Conservation (phyloP, 108 stramenopile species). For the Cyclotella kingstonii region DNA sequence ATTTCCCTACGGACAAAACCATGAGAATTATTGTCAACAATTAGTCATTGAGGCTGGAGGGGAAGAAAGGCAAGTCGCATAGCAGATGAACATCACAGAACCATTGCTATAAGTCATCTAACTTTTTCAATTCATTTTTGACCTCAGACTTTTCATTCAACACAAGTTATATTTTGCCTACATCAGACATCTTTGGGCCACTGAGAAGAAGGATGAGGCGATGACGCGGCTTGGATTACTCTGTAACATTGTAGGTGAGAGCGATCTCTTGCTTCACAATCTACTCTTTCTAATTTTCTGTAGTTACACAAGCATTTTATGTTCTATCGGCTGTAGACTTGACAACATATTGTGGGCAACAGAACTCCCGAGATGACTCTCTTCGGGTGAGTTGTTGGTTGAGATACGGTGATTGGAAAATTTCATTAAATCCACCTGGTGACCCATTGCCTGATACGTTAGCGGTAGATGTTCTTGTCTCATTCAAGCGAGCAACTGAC, state of each 20-base stretch:
- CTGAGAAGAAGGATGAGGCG: conserved; percentile 75
- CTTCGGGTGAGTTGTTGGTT: conserved; percentile 83
- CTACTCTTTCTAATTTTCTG: background rate
- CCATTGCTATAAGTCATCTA: background rate
- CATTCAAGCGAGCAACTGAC: conserved; percentile 77
- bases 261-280: background rate
- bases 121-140: background rate
- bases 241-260: conserved; percentile 65
- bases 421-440: conserved; percentile 28
- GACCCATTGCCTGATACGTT: conserved; percentile 35
- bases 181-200: conserved; percentile 90
- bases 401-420: conserved; percentile 88
- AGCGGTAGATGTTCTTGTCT: conserved; percentile 70
- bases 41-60: conserved; percentile 70
- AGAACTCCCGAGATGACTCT: conserved; percentile 31
- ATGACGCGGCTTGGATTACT: conserved; percentile 53
- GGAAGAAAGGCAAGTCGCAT: conserved; percentile 48
- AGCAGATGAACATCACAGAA: background rate
- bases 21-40: conserved; percentile 57
- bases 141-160: conserved; percentile 54
- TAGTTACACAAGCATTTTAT: background rate
- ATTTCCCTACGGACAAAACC: conserved; percentile 52
- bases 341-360: conserved; percentile 55
- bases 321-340: conserved; percentile 21
- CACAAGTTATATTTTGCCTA: conserved; percentile 89